Conservation (phyloP, 371 early-diverging fungal genomes). For the Globomyces sp. region DNA sequence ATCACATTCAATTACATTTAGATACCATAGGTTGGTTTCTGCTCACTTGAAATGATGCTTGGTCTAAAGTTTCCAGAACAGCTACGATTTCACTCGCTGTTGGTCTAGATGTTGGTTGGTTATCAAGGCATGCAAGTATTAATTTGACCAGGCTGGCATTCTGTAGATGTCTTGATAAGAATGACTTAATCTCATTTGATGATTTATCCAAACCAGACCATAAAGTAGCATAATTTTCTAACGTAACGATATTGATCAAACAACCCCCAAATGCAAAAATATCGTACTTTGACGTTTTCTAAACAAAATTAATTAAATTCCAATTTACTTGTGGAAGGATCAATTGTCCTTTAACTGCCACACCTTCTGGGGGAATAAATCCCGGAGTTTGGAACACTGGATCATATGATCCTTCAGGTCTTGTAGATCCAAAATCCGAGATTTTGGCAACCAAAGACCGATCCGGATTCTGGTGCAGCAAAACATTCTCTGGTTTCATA, state of each 20-base stretch:
- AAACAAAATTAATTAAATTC: neutral
- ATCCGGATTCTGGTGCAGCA: neutral
- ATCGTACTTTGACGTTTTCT: conserved; percentile 11
- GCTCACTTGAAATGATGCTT: too few species aligned
- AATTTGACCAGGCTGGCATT: neutral
- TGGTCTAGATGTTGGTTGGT: neutral
- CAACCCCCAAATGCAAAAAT: conserved; percentile 6
- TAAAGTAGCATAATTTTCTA: conserved; percentile 3
- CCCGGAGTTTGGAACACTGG: conserved; percentile 7
- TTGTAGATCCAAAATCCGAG: conserved; percentile 2
- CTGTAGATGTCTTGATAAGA: neutral
- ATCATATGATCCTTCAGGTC: neutral
- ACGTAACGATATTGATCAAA: conserved; percentile 3
- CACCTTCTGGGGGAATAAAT: neutral
- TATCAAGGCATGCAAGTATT: neutral
- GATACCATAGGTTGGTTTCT: too few species aligned
- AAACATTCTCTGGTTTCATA: conserved; percentile 9
- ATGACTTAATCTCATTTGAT: neutral
- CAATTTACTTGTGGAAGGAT: too few species aligned
- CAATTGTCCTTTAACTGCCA: too few species aligned
- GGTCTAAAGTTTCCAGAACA: too few species aligned
- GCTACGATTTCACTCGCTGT: too few species aligned
- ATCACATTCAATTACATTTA: too few species aligned
- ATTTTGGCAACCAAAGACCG: neutral
- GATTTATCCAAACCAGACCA: conserved; percentile 2